A percentile compares a stretch with the other conserved stretches of the same genome.
Conservation (phyloP, 306 rosid genomes). For the Abrus pulchellus region DNA sequence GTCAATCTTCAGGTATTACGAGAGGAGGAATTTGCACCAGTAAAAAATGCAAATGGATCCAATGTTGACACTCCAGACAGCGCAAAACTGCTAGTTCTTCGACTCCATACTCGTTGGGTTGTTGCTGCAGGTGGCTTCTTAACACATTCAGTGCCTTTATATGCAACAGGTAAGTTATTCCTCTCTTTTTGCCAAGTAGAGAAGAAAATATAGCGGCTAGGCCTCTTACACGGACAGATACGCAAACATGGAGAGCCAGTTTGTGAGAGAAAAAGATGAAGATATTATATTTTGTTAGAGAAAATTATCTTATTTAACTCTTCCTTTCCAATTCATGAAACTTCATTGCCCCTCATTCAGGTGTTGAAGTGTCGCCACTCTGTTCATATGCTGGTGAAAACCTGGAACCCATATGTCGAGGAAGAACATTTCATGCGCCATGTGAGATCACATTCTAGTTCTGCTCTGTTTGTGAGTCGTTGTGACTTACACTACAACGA, state of each 20-base stretch:
- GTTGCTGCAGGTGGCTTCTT: conserved; percentile 99
- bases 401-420: conserved; percentile 93
- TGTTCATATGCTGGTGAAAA: conserved; percentile 97
- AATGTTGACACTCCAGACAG: conserved; percentile 95
- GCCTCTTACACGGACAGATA: neutral
- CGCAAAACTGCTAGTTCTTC: conserved; percentile 91
- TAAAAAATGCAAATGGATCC: conserved; percentile 92
- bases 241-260: neutral
- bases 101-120: conserved; percentile 98
- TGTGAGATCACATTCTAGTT: conserved; percentile 90
- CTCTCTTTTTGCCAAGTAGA: conserved; percentile 16
- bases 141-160: conserved; percentile 96
- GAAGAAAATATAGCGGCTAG: conserved; percentile 5
- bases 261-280: neutral
- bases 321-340: conserved; percentile 27
- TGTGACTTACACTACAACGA: conserved; percentile 42
- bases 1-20: conserved; percentile 69
- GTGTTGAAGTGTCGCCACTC: conserved; percentile 96
- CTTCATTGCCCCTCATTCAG: conserved; percentile 55
- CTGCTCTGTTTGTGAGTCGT: conserved; percentile 48
- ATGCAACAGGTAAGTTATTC: conserved; percentile 77
- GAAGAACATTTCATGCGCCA: conserved; percentile 98
- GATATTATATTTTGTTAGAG: neutral
- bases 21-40: conserved; percentile 98
- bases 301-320: conserved; percentile 20